Conservation (phyloP, 805 yeast genomes). For the Tetrapisispora iriomotensis region DNA sequence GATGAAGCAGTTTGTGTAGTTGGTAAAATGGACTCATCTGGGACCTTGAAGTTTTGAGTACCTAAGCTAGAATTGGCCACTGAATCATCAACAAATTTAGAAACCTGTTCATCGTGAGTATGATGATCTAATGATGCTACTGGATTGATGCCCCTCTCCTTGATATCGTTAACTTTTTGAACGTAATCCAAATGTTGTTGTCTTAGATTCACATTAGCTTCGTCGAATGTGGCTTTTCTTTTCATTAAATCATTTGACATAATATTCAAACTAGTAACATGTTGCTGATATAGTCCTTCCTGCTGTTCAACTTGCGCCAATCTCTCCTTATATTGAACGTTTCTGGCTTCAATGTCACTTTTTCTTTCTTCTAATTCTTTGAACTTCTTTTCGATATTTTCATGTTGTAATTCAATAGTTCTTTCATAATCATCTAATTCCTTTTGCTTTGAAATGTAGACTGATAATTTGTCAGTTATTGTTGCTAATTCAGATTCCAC, state of each 20-base stretch:
- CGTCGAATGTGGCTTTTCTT: conserved; percentile 31
- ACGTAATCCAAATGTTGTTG: conserved; percentile 30
- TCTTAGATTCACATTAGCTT: conserved; percentile 33
- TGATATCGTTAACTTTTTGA: conserved; percentile 28
- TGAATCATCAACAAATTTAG: conserved; percentile 21
- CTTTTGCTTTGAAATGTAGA: conserved; percentile 22
- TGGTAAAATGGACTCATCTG: not conserved
- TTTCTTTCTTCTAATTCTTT: conserved; percentile 30
- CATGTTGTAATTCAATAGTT: conserved; percentile 30
- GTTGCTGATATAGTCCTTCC: conserved; percentile 30
- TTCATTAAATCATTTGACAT: conserved; percentile 29
- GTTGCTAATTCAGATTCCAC: conserved; percentile 35
- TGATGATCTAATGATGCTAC: conserved; percentile 5
- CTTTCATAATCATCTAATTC: conserved; percentile 34
- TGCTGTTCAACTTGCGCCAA: conserved; percentile 29
- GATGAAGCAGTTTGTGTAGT: conserved; percentile 9
- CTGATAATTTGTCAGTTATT: conserved; percentile 22
- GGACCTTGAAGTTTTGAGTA: not conserved
- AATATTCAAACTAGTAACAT: conserved; percentile 29
- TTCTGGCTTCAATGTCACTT: conserved; percentile 28
- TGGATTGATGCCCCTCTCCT: conserved; percentile 14
- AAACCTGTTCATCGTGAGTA: conserved; percentile 5
- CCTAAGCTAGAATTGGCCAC: conserved; percentile 20
- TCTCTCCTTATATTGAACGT: conserved; percentile 29
- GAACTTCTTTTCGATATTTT: conserved; percentile 24